These are phyloP conservation scores for Suillus clintonianus DNA, from an alignment of 768 basidiomycete genomes.

Conservation along the genomic window DNA sequence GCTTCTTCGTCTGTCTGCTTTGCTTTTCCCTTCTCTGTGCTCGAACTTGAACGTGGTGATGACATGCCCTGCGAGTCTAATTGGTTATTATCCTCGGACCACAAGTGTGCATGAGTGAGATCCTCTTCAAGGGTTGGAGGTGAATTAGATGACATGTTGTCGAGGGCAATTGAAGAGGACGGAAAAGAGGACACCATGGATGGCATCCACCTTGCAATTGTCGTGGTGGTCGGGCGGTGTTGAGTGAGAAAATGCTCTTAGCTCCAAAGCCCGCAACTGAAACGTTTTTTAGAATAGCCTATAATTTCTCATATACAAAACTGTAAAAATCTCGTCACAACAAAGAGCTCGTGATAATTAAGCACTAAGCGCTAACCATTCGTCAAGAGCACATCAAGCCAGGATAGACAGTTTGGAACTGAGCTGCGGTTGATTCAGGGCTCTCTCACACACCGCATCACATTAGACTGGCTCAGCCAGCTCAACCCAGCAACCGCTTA, in stretches of 20 bases:
- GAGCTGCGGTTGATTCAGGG: background rate
- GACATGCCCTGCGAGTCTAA: conserved; percentile 17
- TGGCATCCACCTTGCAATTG: conserved; percentile 8
- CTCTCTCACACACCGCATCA: too few species aligned
- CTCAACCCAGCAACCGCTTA: background rate
- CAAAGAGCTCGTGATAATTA: background rate
- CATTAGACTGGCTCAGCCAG: too few species aligned
- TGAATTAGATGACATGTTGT: conserved; percentile 18
- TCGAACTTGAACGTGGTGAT: conserved; percentile 26
- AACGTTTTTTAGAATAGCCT: background rate
- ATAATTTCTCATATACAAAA: background rate
- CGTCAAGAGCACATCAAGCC: background rate
- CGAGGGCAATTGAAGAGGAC: conserved; percentile 40
- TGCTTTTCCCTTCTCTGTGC: conserved; percentile 37
- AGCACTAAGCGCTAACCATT: background rate
- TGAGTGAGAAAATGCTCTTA: conserved; percentile 5
- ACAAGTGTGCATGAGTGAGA: conserved; percentile 36
- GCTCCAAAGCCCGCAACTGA: background rate
- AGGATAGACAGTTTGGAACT: background rate
- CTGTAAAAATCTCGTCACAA: background rate
- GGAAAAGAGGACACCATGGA: conserved; percentile 1
- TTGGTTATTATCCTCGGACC: conserved; percentile 32
- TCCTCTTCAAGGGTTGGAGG: conserved; percentile 47
- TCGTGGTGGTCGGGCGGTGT: conserved; percentile 6
- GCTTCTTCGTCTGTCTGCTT: conserved; percentile 21